Evolutionary conservation across 1,139 yeast species (phyloP).

Genomic region (Diutina mesorugosa): DNA sequence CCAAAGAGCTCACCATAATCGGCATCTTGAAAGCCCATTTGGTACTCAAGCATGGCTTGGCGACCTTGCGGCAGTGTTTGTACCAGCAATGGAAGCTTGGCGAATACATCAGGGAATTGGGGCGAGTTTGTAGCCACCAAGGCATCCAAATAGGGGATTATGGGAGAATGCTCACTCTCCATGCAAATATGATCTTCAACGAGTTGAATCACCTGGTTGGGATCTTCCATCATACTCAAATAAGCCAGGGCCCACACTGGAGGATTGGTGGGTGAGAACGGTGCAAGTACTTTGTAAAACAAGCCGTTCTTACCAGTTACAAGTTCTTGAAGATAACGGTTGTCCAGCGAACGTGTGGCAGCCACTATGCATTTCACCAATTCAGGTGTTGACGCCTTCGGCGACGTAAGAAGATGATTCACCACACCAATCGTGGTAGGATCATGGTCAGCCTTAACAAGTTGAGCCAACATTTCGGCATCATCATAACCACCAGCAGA

Average conservation of each 20-base stretch:
- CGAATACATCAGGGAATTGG: background rate
- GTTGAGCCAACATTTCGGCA: constrained; percentile 9
- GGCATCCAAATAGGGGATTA: background rate
- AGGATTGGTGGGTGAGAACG: background rate
- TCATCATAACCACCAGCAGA: constrained; percentile 11
- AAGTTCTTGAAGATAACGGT: constrained; percentile 11
- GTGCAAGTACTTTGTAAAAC: constrained; percentile 5
- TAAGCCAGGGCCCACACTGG: background rate
- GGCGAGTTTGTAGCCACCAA: background rate
- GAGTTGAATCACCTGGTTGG: background rate
- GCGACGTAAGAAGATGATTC: constrained; percentile 6
- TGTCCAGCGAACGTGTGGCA: constrained; percentile 7
- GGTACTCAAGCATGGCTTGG: background rate
- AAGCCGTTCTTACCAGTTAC: constrained; percentile 7
- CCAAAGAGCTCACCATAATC: background rate
- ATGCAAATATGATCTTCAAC: background rate
- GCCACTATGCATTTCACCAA: constrained; percentile 2
- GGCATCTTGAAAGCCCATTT: background rate
- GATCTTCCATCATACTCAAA: background rate
- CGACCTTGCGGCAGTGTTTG: background rate
- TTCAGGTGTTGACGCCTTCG: constrained; percentile 7
- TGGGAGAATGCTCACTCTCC: background rate
- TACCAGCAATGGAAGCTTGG: background rate
- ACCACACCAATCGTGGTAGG: constrained; percentile 14
- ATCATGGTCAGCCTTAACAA: constrained; percentile 16